These are phyloP conservation scores for Candida neerlandica DNA, from an alignment of 1,139 yeast species.

Conservation along the genomic window DNA sequence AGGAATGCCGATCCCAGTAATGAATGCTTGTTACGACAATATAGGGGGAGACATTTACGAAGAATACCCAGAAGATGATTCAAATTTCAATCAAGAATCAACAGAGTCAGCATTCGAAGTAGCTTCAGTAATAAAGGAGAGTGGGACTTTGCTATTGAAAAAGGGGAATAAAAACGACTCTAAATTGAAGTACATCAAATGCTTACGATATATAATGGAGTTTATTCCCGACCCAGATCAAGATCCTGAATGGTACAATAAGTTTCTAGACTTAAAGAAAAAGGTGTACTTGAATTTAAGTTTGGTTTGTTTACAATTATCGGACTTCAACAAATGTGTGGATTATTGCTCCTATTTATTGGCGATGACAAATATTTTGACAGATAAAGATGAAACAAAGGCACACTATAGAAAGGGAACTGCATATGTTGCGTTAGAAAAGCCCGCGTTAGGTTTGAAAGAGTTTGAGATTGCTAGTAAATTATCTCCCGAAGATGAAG, in stretches of 20 bases:
- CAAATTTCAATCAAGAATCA: conserved; percentile 57
- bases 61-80: conserved; percentile 76
- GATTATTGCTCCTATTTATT: conserved; percentile 58
- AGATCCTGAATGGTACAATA: conserved; percentile 52
- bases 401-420: conserved; percentile 63
- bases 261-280: conserved; percentile 58
- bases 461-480: conserved; percentile 48
- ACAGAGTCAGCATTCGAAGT: conserved; percentile 56
- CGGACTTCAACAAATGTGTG: conserved; percentile 46
- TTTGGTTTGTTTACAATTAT: conserved; percentile 50
- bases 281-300: conserved; percentile 64
- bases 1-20: conserved; percentile 54
- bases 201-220: conserved; percentile 69
- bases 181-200: conserved; percentile 60
- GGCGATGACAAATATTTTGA: conserved; percentile 42
- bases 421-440: conserved; percentile 45
- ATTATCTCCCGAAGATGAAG: conserved; percentile 53
- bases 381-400: conserved; percentile 55
- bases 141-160: conserved; percentile 64
- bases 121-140: conserved; percentile 57
- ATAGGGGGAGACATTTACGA: conserved; percentile 73
- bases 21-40: conserved; percentile 59
- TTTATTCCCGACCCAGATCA: conserved; percentile 70
- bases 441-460: conserved; percentile 51
- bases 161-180: conserved; percentile 53